Conservation (phyloP, 2,329 filamentous ascomycete species). For the Colletotrichum sp. region DNA sequence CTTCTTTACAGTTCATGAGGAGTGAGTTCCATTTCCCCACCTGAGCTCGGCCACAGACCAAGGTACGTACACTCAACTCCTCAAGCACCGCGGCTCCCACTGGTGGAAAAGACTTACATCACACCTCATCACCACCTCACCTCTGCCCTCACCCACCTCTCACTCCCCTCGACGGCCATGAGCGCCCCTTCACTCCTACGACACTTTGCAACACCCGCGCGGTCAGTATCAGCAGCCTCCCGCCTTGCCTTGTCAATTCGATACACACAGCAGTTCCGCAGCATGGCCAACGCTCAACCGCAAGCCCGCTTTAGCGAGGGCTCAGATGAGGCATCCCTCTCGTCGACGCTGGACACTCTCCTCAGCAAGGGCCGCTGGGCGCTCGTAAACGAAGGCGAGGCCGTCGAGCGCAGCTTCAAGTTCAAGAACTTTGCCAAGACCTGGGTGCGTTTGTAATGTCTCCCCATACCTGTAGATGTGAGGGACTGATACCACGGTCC, state of each 20-base stretch:
- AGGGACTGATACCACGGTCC: not conserved
- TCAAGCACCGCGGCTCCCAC: not conserved
- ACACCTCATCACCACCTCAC: not conserved
- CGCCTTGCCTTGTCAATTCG: not conserved
- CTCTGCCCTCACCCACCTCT: not conserved
- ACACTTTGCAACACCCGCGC: not conserved
- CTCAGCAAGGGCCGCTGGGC: conserved; percentile 52
- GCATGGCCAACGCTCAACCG: not conserved
- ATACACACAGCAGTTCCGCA: not conserved
- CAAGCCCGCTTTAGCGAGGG: conserved; percentile 47
- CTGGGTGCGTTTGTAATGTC: conserved; percentile 53
- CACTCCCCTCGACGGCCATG: not conserved
- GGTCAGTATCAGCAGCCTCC: not conserved
- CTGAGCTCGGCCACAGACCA: not conserved
- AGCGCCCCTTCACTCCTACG: not conserved
- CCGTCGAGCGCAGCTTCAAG: conserved; percentile 64
- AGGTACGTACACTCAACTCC: not conserved
- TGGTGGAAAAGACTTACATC: not conserved
- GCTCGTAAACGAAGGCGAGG: conserved; percentile 55
- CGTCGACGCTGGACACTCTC: conserved; percentile 38
- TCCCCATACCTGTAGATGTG: not conserved
- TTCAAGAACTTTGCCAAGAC: conserved; percentile 72
- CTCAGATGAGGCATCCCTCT: conserved; percentile 44
- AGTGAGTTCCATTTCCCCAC: not conserved
- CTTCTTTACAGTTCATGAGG: not conserved